A percentile compares a stretch with the other conserved stretches of the same genome.
phyloP scores from a whole-genome alignment of 805 yeast genomes.

The Monosporozyma yasuniensis region DNA sequence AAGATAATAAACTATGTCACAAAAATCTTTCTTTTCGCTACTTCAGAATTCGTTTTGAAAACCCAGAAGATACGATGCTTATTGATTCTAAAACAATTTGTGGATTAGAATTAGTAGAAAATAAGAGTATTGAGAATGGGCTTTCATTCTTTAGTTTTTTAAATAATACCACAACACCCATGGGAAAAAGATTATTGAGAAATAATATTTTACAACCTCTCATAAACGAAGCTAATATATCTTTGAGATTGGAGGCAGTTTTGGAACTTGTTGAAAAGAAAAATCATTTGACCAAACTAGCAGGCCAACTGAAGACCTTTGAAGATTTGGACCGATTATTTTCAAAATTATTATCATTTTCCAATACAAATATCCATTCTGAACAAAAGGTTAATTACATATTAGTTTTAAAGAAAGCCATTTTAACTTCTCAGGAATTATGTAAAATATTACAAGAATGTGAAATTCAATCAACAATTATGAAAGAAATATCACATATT shows the following conservation, averaged over 20 bases:
- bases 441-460: conserved; percentile 9
- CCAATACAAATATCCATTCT: conserved; percentile 18
- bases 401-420: conserved; percentile 33
- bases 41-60: conserved; percentile 32
- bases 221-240: conserved; percentile 32
- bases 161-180: conserved; percentile 35
- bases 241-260: conserved; percentile 32
- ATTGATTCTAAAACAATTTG: conserved; percentile 34
- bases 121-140: conserved; percentile 25
- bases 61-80: conserved; percentile 35
- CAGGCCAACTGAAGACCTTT: conserved; percentile 20
- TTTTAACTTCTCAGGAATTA: conserved; percentile 18
- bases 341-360: conserved; percentile 28
- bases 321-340: conserved; percentile 38
- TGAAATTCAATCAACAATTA: conserved; percentile 10
- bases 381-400: conserved; percentile 36
- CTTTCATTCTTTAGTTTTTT: conserved; percentile 31
- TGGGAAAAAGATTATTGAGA: conserved; percentile 38
- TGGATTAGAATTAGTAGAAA: conserved; percentile 34
- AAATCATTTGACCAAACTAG: conserved; percentile 9
- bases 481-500: conserved; percentile 26
- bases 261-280: conserved; percentile 27
- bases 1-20: neutral
- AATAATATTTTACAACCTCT: conserved; percentile 41
- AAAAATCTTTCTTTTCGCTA: conserved; percentile 18